phyloP scores from a whole-genome alignment of 352 stramenopile species.

The Phytophthora sp. region DNA sequence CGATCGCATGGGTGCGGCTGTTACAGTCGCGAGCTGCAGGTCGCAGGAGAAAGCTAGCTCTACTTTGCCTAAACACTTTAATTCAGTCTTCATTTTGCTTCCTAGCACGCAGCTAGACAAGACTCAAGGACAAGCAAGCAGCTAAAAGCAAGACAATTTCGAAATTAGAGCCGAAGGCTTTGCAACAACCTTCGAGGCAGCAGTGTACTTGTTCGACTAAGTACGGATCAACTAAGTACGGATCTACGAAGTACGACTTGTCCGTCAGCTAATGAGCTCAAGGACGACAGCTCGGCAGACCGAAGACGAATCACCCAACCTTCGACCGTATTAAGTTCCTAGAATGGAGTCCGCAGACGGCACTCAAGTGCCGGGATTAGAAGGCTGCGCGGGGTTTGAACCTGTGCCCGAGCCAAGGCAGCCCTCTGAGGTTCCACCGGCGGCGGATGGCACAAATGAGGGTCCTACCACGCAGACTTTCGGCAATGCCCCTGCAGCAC shows the following conservation, averaged over 20 bases:
- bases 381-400: neutral
- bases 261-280: neutral
- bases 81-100: too few relatives aligned
- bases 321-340: neutral
- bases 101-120: too few relatives aligned
- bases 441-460: neutral
- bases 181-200: slow-evolving; percentile 12
- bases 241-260: neutral
- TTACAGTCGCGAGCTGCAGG: neutral
- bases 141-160: too few relatives aligned
- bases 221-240: slow-evolving; percentile 12
- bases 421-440: neutral
- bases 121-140: too few relatives aligned
- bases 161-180: too few relatives aligned
- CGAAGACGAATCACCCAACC: slow-evolving; percentile 2
- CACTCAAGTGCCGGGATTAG: neutral
- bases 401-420: neutral
- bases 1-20: too few relatives aligned
- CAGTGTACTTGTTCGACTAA: slow-evolving; percentile 1
- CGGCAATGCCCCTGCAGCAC: too few relatives aligned
- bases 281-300: neutral
- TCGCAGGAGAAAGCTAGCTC: too few relatives aligned
- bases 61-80: too few relatives aligned
- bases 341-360: neutral
- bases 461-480: neutral